A percentile compares a stretch with the other conserved stretches of the same genome.
phyloP scores from a whole-genome alignment of 192 early-diverging fungal species.

The Entophlyctis helioformis region DNA sequence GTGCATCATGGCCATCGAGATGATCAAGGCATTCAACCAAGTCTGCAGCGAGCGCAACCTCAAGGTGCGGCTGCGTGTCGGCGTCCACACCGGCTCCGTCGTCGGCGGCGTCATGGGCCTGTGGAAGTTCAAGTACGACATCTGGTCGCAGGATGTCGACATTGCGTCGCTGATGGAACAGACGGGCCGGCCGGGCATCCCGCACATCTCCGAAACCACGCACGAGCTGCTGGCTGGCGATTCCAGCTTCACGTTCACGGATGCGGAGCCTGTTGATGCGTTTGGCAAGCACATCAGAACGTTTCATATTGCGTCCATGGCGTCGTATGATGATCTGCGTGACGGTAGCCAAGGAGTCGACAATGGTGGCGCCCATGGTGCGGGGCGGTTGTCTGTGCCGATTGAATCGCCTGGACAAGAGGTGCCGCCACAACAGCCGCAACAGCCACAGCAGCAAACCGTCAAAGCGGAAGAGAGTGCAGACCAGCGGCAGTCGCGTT shows the following conservation, averaged over 20 bases:
- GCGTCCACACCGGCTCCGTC: constrained; percentile 20
- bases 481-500: too few relatives aligned
- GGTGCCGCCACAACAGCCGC: too few relatives aligned
- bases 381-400: too few relatives aligned
- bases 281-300: constrained; percentile 9
- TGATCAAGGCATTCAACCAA: constrained; percentile 8
- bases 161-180: constrained; percentile 19
- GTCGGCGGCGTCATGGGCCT: constrained; percentile 20
- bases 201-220: constrained; percentile 11
- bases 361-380: too few relatives aligned
- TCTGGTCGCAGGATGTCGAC: constrained; percentile 23
- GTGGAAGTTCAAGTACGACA: constrained; percentile 27
- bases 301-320: constrained; percentile 8
- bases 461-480: too few relatives aligned
- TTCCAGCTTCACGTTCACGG: constrained; percentile 1
- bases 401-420: too few relatives aligned
- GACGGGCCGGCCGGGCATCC: constrained; percentile 7
- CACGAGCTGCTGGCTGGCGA: constrained; percentile 6
- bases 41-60: constrained; percentile 3
- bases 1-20: constrained; percentile 12
- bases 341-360: too few relatives aligned
- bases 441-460: too few relatives aligned
- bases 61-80: constrained; percentile 10
- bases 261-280: constrained; percentile 1
- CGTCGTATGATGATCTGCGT: too few relatives aligned